Conservation (phyloP, 495 filamentous ascomycete genomes). For the Diplogelasinospora grovesii region DNA sequence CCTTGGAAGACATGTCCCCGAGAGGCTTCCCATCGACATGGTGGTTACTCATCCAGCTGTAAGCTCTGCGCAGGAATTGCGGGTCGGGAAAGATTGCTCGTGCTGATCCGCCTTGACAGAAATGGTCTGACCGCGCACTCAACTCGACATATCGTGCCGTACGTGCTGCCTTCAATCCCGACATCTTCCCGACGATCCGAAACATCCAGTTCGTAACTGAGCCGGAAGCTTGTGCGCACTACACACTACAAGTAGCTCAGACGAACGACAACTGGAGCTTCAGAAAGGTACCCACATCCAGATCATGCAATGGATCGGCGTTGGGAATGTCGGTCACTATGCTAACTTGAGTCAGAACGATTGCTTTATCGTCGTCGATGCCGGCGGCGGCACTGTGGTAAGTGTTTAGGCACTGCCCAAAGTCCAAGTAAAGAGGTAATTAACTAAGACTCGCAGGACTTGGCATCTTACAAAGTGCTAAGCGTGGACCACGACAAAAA, state of each 20-base stretch:
- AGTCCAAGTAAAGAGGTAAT: background rate
- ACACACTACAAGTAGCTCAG: slow-evolving; percentile 33
- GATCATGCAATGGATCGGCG: slow-evolving; percentile 21
- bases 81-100: background rate
- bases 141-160: slow-evolving; percentile 29
- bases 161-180: slow-evolving; percentile 16
- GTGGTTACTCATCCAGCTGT: slow-evolving; percentile 30
- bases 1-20: slow-evolving; percentile 7
- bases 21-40: slow-evolving; percentile 22
- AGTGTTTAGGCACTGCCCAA: slow-evolving; percentile 15
- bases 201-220: slow-evolving; percentile 42
- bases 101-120: slow-evolving; percentile 7
- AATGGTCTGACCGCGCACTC: slow-evolving; percentile 26
- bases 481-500: slow-evolving; percentile 17
- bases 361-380: slow-evolving; percentile 51
- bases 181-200: slow-evolving; percentile 21
- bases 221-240: slow-evolving; percentile 52
- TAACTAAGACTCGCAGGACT: slow-evolving; percentile 10
- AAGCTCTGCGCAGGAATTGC: slow-evolving; percentile 5
- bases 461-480: slow-evolving; percentile 22
- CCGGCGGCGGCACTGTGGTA: slow-evolving; percentile 53
- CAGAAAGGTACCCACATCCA: slow-evolving; percentile 7
- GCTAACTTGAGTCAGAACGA: slow-evolving; percentile 28
- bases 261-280: slow-evolving; percentile 12
- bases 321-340: too few relatives aligned